Base-by-base conservation (phyloP, 176 grass and related monocot genomes). In the Musa acuminata region DNA sequence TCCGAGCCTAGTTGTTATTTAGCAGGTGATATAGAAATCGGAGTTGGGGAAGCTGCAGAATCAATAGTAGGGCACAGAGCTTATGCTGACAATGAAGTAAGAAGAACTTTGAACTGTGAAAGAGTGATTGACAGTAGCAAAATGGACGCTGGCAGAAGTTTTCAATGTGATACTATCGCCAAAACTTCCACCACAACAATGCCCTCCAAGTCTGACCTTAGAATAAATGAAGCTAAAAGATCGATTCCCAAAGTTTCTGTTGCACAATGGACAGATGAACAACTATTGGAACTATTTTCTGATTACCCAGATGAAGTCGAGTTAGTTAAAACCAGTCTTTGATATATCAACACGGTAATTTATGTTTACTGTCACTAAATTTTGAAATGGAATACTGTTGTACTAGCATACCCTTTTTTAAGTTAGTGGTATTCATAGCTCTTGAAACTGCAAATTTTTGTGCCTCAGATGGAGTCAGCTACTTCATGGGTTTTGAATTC, bases 201-300 rank as follows among this genome's bases (percentile, higher is more conserved):
- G n/a, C 75, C 19, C 65, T 35, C 55, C 53, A 72, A 72, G 48
- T 49, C 69, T 64, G 57, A 52, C 55, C 57, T 51, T 35, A 13
- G 21, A 72, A 25, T n/a, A 5, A 27, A 62, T 64, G 78, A 62
- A 27, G 8, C 78, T 52, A 72, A 55, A 59, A 72, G 53, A 8
- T 11, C 53, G 14, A 73, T 53, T 8, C 64, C 78, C 53, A 51
- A 20, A 64, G 69, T 72, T 72, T 73, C 78, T 24, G 78, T 64
- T 64, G 78, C 69, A 72, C 68, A 80, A 9, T 80, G 78, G 78
- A 80, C 78, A 0, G 78, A 80, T 64, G 78, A 80, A 72, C 69
- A 80, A 52, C 35, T 80, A 22, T 26, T 50, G 13, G 78, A 80
- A 58, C 69, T 80, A 29, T 80, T 80, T 73, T 20, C 54, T 29